Percentiles rank a stretch among this genome's conserved stretches.
phyloP scores from a whole-genome alignment of 768 basidiomycete species.

The Kondoa malvinella region DNA sequence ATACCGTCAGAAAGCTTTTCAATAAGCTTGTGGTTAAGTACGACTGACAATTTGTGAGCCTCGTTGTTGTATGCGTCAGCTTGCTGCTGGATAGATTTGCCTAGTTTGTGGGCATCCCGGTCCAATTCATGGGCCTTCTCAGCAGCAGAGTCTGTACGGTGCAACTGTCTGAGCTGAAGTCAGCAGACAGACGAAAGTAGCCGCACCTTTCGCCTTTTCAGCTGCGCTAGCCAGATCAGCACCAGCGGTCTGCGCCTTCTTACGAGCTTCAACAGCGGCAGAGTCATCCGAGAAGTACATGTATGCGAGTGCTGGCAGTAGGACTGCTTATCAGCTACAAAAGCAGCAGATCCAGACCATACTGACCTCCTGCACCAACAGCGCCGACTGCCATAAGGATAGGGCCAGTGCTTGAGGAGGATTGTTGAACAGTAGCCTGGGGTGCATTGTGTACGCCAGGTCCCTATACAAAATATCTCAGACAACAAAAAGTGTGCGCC shows the following conservation, averaged over 20 bases:
- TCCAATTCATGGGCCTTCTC: not conserved
- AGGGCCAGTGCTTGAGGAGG: not conserved
- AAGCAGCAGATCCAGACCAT: not conserved
- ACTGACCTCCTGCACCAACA: not conserved
- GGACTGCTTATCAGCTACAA: not conserved
- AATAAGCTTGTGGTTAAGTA: not conserved
- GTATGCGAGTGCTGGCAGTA: no score
- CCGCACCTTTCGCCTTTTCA: not conserved
- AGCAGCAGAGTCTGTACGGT: not conserved
- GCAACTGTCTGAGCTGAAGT: not conserved
- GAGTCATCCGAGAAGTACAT: not conserved
- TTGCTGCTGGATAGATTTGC: not conserved
- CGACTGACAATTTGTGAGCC: not conserved
- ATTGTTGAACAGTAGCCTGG: not conserved
- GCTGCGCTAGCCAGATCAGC: not conserved
- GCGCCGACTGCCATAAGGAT: not conserved
- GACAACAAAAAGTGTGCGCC: not conserved
- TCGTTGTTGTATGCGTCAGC: not conserved
- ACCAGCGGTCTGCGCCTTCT: not conserved
- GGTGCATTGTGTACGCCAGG: not conserved
- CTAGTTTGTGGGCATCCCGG: not conserved
- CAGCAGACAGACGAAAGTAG: not conserved
- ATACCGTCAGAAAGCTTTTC: not conserved
- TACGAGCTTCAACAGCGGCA: not conserved
- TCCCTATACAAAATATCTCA: not conserved